Evolutionary conservation across 805 yeast species (phyloP).

Genomic region (Blastobotrys chiropterorum): DNA sequence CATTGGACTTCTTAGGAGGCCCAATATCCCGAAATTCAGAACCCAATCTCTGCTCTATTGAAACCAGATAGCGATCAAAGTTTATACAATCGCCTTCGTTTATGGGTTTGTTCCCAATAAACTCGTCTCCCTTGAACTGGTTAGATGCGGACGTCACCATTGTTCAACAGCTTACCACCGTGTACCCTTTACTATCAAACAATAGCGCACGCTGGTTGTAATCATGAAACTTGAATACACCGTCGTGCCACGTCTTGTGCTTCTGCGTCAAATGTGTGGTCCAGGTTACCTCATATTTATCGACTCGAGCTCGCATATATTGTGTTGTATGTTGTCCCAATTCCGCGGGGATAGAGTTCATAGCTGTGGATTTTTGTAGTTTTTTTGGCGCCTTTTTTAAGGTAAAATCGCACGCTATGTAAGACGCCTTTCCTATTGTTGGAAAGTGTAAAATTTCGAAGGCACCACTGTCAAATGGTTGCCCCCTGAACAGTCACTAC

Average conservation of each 20-base stretch:
- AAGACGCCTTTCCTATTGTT: too few relatives aligned
- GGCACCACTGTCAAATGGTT: too few relatives aligned
- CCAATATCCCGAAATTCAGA: background rate
- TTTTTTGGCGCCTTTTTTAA: too few relatives aligned
- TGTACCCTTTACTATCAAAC: slow-evolving; percentile 23
- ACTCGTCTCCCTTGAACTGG: background rate
- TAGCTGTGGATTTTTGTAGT: too few relatives aligned
- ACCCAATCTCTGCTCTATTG: background rate
- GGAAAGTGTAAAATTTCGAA: too few relatives aligned
- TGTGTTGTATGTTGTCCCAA: background rate
- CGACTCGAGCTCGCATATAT: slow-evolving; percentile 9
- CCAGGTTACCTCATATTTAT: slow-evolving; percentile 28
- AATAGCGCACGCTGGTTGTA: slow-evolving; percentile 25
- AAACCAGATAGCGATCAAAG: background rate
- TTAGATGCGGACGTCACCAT: too few relatives aligned
- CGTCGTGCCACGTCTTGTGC: slow-evolving; percentile 34
- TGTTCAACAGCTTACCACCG: background rate
- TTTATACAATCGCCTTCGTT: background rate
- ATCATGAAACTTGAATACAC: slow-evolving; percentile 23
- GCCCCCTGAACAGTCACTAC: too few relatives aligned
- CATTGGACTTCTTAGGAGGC: background rate
- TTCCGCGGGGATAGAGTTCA: background rate
- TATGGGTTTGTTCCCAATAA: background rate
- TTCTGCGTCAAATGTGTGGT: slow-evolving; percentile 32
- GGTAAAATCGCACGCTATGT: too few relatives aligned